Evolutionary conservation across 164 flowering plant genomes (phyloP), one percentile per base, ranked within the genome.

Genomic region (Umbellularia californica): DNA sequence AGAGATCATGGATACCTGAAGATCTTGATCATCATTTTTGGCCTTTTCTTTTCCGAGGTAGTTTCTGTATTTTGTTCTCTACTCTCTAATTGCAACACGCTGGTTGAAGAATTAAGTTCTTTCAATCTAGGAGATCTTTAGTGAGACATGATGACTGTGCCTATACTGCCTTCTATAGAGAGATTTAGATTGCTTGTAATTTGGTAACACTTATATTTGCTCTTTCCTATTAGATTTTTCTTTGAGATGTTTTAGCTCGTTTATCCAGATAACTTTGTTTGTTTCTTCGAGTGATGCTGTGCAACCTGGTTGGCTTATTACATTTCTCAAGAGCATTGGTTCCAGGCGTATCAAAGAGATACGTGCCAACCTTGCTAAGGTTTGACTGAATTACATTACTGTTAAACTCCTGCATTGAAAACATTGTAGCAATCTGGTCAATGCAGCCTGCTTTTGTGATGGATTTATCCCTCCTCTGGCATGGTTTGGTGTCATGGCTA

Each of bases 261-360:
- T 2, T 41, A 19, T 81, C 87, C 94, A 95, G 99, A 90, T 95
- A 69, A 94, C 85, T 76, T n/a, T 93, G 51, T 93, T 95, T 84
- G 96, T 93, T 77, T 92, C 98, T 76, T 93, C 99, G 28, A 81
- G 85, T 81, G 98, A 95, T 88, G 95, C 99, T 14, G 9, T 88
- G 41, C 85, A 88, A 78, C 88, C 94, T 63, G 96, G 97, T 58
- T 92, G 95, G 95, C 97, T 95, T 70, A 63, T 95, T 28, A 77
- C 77, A 70, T 88, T 72, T 78, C 86, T 95, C 62, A 90, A 72
- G 86, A 83, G 87, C 74, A 62, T 92, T 65, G 79, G 77, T 75
- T 69, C 85, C 69, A 22, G 83, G 68, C 84, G 84, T 72, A 83
- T 89, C 68, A 84, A 79, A 82, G 89, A 86, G 78, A 80, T 89